A percentile compares a stretch with the other conserved stretches of the same genome.
phyloP scores from a whole-genome alignment of 306 rosid species.

The Cicer judaicum region DNA sequence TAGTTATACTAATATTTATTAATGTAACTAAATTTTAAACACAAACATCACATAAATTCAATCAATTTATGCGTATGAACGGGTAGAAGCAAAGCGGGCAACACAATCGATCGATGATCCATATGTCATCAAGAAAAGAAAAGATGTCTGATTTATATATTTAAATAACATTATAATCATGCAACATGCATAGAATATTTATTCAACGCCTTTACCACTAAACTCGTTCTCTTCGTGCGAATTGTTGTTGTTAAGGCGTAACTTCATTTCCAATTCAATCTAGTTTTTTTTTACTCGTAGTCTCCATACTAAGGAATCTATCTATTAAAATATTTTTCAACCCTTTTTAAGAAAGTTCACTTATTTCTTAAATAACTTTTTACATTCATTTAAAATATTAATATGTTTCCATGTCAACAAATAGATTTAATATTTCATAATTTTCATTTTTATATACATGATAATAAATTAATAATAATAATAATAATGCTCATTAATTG shows the following conservation, averaged over 20 bases:
- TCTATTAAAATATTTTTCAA: too few species aligned
- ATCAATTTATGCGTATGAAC: neutral
- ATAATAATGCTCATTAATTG: too few species aligned
- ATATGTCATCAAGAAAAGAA: neutral
- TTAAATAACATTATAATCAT: slow-evolving; percentile 32
- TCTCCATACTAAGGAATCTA: too few species aligned
- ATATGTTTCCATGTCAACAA: too few species aligned
- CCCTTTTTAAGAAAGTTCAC: too few species aligned
- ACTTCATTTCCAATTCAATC: neutral
- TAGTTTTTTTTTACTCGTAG: neutral
- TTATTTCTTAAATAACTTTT: too few species aligned
- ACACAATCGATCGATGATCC: slow-evolving; percentile 32
- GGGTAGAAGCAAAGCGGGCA: slow-evolving; percentile 25
- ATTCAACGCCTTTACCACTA: slow-evolving; percentile 1
- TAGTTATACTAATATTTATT: too few species aligned
- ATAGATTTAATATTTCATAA: too few species aligned
- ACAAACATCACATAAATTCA: neutral
- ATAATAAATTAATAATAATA: too few species aligned
- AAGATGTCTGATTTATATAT: neutral
- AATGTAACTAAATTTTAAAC: too few species aligned
- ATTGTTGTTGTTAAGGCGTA: slow-evolving; percentile 19
- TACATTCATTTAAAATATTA: too few species aligned
- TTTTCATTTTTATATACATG: too few species aligned
- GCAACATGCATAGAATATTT: slow-evolving; percentile 11
- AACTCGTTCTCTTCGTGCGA: slow-evolving; percentile 26